phyloP scores from a whole-genome alignment of 768 basidiomycete species.

The Antrodiella citrinella region DNA sequence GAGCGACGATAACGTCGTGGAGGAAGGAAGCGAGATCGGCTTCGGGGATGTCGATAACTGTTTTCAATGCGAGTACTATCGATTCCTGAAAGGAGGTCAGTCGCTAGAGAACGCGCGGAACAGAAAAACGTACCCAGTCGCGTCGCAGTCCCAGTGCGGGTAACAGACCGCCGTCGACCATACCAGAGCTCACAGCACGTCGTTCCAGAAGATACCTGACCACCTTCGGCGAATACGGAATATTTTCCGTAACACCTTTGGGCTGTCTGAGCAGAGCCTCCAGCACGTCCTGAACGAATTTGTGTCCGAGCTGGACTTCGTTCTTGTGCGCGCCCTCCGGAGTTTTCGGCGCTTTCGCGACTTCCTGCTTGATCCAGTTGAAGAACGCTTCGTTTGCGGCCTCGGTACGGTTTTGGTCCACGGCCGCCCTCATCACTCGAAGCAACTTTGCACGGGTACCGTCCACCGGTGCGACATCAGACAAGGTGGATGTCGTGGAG shows the following conservation, averaged over 20 bases:
- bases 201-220: slow-evolving; percentile 50
- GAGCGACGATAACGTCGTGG: slow-evolving; percentile 29
- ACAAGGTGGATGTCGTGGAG: slow-evolving; percentile 7
- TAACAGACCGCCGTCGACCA: slow-evolving; percentile 56
- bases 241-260: slow-evolving; percentile 15
- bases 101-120: not conserved
- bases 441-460: slow-evolving; percentile 27
- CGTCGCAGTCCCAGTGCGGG: slow-evolving; percentile 39
- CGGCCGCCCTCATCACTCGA: slow-evolving; percentile 27
- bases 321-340: not conserved
- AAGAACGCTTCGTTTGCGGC: slow-evolving; percentile 54
- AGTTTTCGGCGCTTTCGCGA: not conserved
- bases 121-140: slow-evolving; percentile 54
- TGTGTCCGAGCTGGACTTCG: slow-evolving; percentile 25
- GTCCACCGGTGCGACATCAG: slow-evolving; percentile 12
- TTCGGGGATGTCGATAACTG: slow-evolving; percentile 59
- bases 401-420: slow-evolving; percentile 37
- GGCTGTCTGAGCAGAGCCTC: slow-evolving; percentile 39
- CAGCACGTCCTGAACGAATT: slow-evolving; percentile 55
- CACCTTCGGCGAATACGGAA: slow-evolving; percentile 46
- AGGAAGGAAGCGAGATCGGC: slow-evolving; percentile 51
- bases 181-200: slow-evolving; percentile 46
- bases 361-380: slow-evolving; percentile 42
- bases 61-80: slow-evolving; percentile 42
- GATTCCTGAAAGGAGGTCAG: slow-evolving; percentile 16